Evolutionary conservation across 306 rosid genomes (phyloP).

Genomic region (Glycine soja): DNA sequence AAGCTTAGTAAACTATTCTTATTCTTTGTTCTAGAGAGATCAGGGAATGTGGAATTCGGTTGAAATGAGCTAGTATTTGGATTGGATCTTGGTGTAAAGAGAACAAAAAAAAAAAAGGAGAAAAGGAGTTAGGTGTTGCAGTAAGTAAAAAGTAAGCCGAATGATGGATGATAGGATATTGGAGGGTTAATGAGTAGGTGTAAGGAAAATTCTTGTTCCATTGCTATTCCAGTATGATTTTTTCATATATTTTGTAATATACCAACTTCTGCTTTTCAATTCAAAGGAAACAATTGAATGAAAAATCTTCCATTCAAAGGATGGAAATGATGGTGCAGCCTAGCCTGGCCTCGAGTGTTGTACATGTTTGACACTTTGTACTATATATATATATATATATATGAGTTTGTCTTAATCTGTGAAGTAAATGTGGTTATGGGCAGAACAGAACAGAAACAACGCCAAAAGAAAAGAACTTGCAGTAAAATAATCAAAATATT

Average conservation of each 20-base stretch:
- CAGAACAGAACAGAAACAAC: constrained; percentile 8
- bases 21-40: constrained; percentile 15
- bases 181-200: constrained; percentile 37
- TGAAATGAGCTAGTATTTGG: constrained; percentile 32
- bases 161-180: neutral
- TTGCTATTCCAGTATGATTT: constrained; percentile 43
- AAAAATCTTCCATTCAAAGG: constrained; percentile 33
- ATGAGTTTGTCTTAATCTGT: no score
- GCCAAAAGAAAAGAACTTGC: neutral
- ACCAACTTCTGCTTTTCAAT: constrained; percentile 22
- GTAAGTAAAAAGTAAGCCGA: neutral
- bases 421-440: neutral
- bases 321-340: neutral
- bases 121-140: constrained; percentile 9
- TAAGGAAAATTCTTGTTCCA: constrained; percentile 46
- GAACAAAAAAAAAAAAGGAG: neutral
- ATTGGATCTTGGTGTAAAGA: neutral
- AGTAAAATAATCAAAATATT: neutral
- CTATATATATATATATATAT: neutral
- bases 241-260: constrained; percentile 52
- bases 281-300: constrained; percentile 38
- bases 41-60: constrained; percentile 11
- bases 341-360: neutral
- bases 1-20: constrained; percentile 34
- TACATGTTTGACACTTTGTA: constrained; percentile 36